Percentiles rank a stretch among this genome's conserved stretches.
Evolutionary conservation across 1,139 yeast species (phyloP).

Genomic region (Suhomyces ambrosiae): DNA sequence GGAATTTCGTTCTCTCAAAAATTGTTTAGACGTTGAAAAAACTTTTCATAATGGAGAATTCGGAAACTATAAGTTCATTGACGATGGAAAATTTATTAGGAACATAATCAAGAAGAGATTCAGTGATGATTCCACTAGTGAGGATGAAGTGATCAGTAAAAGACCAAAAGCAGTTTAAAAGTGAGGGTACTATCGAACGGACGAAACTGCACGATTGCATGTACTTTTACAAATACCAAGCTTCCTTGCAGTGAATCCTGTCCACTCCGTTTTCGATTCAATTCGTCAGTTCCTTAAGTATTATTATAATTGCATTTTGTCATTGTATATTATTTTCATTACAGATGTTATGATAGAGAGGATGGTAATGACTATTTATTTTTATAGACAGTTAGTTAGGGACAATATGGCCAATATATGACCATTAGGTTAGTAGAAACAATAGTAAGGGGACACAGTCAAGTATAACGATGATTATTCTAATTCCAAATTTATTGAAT

Average conservation of each 20-base stretch:
- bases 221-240: no score
- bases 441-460: no score
- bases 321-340: slow-evolving; percentile 7
- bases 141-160: slow-evolving; percentile 13
- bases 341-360: slow-evolving; percentile 5
- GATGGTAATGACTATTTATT: slow-evolving; percentile 1
- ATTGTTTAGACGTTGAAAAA: slow-evolving; percentile 38
- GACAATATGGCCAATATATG: not conserved
- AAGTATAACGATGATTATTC: no score
- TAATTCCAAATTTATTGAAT: no score
- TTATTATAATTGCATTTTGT: slow-evolving; percentile 7
- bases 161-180: slow-evolving; percentile 5
- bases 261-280: not conserved
- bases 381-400: not conserved
- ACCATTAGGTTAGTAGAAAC: no score
- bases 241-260: not conserved
- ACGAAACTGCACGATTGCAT: not conserved
- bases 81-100: slow-evolving; percentile 58
- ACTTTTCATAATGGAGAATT: slow-evolving; percentile 28
- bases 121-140: slow-evolving; percentile 23
- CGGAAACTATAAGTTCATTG: slow-evolving; percentile 41
- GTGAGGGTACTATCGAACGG: not conserved
- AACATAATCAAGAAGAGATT: slow-evolving; percentile 57
- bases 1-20: slow-evolving; percentile 53
- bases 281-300: slow-evolving; percentile 4